Base-by-base conservation (phyloP, 768 basidiomycete genomes). In the Scleroderma citrinum region DNA sequence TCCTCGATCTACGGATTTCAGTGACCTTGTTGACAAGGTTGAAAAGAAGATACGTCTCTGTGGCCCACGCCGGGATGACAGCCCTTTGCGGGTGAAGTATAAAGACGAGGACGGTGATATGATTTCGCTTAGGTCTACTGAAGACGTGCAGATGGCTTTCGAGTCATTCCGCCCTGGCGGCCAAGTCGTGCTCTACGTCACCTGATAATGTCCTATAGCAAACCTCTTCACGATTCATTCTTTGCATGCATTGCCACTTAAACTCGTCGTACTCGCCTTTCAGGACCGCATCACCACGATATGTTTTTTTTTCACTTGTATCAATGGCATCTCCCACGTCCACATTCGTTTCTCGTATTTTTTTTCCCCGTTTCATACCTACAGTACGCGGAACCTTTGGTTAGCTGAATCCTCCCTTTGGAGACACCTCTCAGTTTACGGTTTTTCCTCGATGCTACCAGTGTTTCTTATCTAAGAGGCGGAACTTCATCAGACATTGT, bases 131-230 rank as follows among this genome's bases (percentile, higher is more conserved):
- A 86, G 85, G 14, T 91, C 88, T 39, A 92, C 91, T 31, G 92
- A 95, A 65, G 92, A 95, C 63, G 87, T 94, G 31, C 87, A 91
- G 58, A 91, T 95, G 81, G 92, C 92, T 34, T 93, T 95, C 56
- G 92, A 93, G 68, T 77, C 83, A 50, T 84, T 80, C 68, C 76
- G 81, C 54, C 82, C 85, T 26, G 85, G 84, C n/a, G 81, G 81
- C 53, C 88, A 88, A 68, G 86, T 91, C 50, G 85, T 82, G 16
- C 76, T 91, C 42, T 88, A 81, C 67, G 88, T 91, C 60, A 83
- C 80, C 26, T 29, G 8, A 64, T 90, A 72, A 81, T 21, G 43
- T 31, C 40, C 26, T 26, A 42, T n/a, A 34, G 20, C 37, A 31
- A 21, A 19, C 21, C 43, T 17, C 43, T 56, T 42, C 51, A 57